Evolutionary conservation across 768 basidiomycete genomes (phyloP).

Genomic region (Pulveroboletus sp.): DNA sequence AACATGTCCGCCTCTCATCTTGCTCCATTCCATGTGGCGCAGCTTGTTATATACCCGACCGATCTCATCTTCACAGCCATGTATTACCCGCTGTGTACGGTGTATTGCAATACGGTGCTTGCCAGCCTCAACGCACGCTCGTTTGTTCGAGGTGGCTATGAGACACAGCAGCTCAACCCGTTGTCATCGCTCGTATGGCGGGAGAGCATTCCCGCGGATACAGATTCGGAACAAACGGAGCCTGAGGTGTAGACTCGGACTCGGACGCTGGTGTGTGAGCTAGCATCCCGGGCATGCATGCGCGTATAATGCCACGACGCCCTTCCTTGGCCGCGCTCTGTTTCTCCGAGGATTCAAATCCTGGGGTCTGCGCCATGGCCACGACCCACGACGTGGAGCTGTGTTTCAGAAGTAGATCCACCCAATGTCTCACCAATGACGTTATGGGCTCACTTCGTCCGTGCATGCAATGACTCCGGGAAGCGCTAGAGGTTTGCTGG

Average conservation of each 20-base stretch:
- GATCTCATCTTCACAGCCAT: slow-evolving; percentile 22
- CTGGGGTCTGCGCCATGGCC: too few species aligned
- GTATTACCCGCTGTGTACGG: slow-evolving; percentile 30
- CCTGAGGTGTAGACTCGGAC: background rate
- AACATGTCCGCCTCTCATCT: background rate
- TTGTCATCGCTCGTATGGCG: slow-evolving; percentile 10
- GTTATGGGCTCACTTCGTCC: too few species aligned
- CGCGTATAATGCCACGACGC: background rate
- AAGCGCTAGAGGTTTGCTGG: too few species aligned
- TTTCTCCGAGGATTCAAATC: background rate
- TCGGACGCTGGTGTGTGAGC: too few species aligned
- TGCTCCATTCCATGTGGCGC: background rate
- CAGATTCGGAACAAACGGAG: background rate
- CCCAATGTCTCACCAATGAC: too few species aligned
- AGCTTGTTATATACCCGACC: slow-evolving; percentile 24
- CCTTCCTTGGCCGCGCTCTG: too few species aligned
- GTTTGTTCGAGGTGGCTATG: slow-evolving; percentile 8
- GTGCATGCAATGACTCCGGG: too few species aligned
- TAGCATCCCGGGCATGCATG: background rate
- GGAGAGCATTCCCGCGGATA: background rate
- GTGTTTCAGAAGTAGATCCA: background rate
- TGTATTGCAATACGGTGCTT: slow-evolving; percentile 35
- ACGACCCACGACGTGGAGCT: too few species aligned
- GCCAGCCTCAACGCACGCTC: slow-evolving; percentile 30
- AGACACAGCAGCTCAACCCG: background rate